Percentiles rank a stretch among this genome's conserved stretches.
Conservation (phyloP, 2,329 filamentous ascomycete species). For the Monosporascus sp. region DNA sequence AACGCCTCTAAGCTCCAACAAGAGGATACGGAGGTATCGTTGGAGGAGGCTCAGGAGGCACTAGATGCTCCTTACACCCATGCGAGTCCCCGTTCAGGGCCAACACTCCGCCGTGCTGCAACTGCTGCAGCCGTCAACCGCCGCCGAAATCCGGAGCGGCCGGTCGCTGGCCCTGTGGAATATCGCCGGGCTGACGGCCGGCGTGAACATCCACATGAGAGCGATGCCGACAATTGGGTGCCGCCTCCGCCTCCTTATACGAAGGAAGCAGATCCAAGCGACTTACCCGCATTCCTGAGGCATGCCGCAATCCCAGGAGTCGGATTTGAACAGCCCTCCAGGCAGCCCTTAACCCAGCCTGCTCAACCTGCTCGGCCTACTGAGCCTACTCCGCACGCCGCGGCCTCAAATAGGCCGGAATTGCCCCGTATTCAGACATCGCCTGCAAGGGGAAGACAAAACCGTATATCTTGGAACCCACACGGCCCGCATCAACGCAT, state of each 20-base stretch:
- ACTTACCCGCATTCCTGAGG: slow-evolving; percentile 51
- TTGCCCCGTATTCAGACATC: slow-evolving; percentile 24
- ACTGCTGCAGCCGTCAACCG: slow-evolving; percentile 72
- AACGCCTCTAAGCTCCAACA: slow-evolving; percentile 22
- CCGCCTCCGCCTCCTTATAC: slow-evolving; percentile 79
- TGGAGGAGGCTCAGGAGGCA: slow-evolving; percentile 53
- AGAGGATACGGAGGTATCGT: slow-evolving; percentile 39
- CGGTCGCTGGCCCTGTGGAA: slow-evolving; percentile 48
- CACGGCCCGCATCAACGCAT: slow-evolving; percentile 8
- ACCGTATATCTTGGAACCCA: slow-evolving; percentile 15
- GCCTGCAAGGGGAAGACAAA: slow-evolving; percentile 10
- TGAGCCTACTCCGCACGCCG: slow-evolving; percentile 14
- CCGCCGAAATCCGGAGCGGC: slow-evolving; percentile 55
- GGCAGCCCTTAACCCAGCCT: slow-evolving; percentile 12
- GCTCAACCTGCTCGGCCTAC: slow-evolving; percentile 13
- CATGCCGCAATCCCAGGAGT: slow-evolving; percentile 38
- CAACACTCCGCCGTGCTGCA: slow-evolving; percentile 66
- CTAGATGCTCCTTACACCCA: slow-evolving; percentile 70
- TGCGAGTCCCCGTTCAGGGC: slow-evolving; percentile 63
- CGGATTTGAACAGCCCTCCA: slow-evolving; percentile 4
- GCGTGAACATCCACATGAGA: slow-evolving; percentile 74
- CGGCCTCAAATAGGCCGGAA: slow-evolving; percentile 18
- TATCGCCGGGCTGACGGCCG: slow-evolving; percentile 66
- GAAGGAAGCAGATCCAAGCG: slow-evolving; percentile 51
- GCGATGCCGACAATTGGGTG: slow-evolving; percentile 84